These are phyloP conservation scores for Achaetomium macrosporum DNA, from an alignment of 2,329 filamentous ascomycete genomes.

Conservation along the genomic window DNA sequence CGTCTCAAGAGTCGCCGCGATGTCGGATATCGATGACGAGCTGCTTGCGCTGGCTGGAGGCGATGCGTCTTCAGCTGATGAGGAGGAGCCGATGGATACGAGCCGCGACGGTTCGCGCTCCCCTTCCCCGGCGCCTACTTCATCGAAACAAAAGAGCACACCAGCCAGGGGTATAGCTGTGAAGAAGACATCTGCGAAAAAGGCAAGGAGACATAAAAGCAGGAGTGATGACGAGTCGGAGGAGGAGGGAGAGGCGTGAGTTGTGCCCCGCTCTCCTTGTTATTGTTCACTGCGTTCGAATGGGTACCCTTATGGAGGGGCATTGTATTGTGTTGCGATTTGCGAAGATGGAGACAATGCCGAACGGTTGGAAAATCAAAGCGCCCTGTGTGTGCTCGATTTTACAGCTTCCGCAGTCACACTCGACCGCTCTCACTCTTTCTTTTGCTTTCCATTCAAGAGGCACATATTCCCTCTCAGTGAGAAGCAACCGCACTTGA, in stretches of 20 bases:
- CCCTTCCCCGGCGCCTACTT: constrained; percentile 29
- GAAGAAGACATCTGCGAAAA: constrained; percentile 37
- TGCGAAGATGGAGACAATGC: neutral
- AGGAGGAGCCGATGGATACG: constrained; percentile 47
- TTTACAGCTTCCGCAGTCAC: neutral
- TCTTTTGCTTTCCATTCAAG: neutral
- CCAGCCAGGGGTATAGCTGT: constrained; percentile 32
- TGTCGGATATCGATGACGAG: constrained; percentile 91
- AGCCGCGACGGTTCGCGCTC: constrained; percentile 52
- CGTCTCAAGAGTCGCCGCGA: constrained; percentile 34
- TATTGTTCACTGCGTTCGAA: constrained; percentile 11
- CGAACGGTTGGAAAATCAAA: neutral
- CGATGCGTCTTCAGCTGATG: constrained; percentile 56
- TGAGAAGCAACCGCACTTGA: neutral
- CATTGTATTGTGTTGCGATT: neutral
- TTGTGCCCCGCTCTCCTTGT: constrained; percentile 27
- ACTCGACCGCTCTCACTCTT: neutral
- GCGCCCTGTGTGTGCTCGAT: neutral
- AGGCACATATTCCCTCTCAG: neutral
- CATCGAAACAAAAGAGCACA: constrained; percentile 32
- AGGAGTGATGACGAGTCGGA: constrained; percentile 51
- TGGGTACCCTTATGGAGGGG: neutral
- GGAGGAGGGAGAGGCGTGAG: constrained; percentile 81
- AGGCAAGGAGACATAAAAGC: constrained; percentile 44
- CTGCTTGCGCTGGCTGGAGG: constrained; percentile 88